A percentile compares a stretch with the other conserved stretches of the same genome.
phyloP scores from a whole-genome alignment of 2,329 filamentous ascomycete species.

The Emericellopsis atlantica region DNA sequence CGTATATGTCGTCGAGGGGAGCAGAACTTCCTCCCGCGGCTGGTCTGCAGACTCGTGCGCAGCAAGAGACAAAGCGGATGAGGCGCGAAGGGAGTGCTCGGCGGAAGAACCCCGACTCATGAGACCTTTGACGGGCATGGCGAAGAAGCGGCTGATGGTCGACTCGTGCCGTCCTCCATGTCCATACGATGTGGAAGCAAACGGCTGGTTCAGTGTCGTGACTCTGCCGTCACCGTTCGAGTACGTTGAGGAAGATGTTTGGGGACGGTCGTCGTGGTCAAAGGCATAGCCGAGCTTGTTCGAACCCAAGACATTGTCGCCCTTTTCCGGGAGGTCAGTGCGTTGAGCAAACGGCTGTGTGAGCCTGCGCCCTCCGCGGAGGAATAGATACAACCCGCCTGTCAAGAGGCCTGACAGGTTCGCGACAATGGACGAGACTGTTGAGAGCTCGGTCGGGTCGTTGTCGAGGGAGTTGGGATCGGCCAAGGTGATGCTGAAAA shows the following conservation, averaged over 20 bases:
- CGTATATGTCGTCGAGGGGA: slow-evolving; percentile 36
- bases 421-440: slow-evolving; percentile 52
- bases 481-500: slow-evolving; percentile 40
- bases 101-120: not conserved
- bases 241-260: not conserved
- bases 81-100: not conserved
- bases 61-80: slow-evolving; percentile 13
- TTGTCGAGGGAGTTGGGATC: slow-evolving; percentile 21
- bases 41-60: slow-evolving; percentile 3
- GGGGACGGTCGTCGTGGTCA: not conserved
- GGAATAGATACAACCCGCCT: slow-evolving; percentile 52
- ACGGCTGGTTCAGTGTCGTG: not conserved
- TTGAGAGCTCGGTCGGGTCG: slow-evolving; percentile 43
- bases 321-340: not conserved
- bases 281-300: not conserved
- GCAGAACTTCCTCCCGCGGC: slow-evolving; percentile 8
- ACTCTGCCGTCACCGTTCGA: not conserved
- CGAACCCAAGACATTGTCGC: not conserved
- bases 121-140: not conserved
- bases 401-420: slow-evolving; percentile 55
- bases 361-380: slow-evolving; percentile 25
- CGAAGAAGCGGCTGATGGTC: not conserved
- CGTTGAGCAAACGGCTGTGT: not conserved
- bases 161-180: not conserved
- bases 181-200: not conserved